Evolutionary conservation across 2,329 filamentous ascomycete genomes (phyloP), one percentile per base, ranked within the genome.

Genomic region (Claviceps purpurea): DNA sequence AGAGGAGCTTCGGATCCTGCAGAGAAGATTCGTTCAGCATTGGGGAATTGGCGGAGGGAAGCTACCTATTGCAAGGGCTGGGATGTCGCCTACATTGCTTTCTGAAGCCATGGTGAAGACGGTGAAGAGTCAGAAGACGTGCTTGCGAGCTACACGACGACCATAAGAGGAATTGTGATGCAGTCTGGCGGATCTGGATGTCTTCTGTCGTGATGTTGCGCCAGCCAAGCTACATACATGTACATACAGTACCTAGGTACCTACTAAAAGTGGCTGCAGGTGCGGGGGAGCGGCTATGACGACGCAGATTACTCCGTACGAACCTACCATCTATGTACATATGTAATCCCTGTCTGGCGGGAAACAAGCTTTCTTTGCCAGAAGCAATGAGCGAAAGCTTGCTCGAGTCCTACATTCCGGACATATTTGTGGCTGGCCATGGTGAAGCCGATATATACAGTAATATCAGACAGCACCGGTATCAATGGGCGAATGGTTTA

Each of bases 1-100:
- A 85, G 55, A 85, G 69, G 54, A 85, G 72, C 68, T 81, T 84
- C 42, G 81, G 81, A 57, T 84, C 81, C 65, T 68, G 52, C 39
- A 40, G 16, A 30, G n/a, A 13, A n/a, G 10, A 11, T 20, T 41
- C 16, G 6, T 18, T 49, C 1, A 50, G 37, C 26, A 16, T 37
- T 44, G n/a, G n/a, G 11, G 14, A 10, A 10, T 44, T 18, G n/a
- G 11, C 20, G 16, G 5, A 18, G 16, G 22, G 34, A 43, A 43
- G 41, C 41, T 6, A n/a, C n/a, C n/a, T n/a, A 24, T 13, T 11
- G 11, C 3, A 34, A 11, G 30, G 41, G 14, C 16, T 34, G 44
- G 22, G n/a, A 22, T 16, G 2, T 8, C 53, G 37, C 64, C 55
- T 54, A 66, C 64, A 57, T 65, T 66, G 56, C 62, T 61, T n/a